Conservation (phyloP, 2,329 filamentous ascomycete genomes). For the Epichloe aotearoae region DNA sequence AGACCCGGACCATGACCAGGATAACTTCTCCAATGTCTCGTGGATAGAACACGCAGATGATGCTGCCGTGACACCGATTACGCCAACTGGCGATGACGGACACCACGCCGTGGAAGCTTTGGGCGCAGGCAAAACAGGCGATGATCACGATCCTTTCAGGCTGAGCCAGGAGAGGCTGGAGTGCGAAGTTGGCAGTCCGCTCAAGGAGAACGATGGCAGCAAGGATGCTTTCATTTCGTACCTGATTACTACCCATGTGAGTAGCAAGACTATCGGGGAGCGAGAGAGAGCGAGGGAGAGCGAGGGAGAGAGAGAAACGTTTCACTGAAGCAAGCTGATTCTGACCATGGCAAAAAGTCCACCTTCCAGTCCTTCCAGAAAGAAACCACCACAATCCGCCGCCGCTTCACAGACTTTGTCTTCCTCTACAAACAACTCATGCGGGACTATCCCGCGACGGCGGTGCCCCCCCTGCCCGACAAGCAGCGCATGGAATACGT, state of each 20-base stretch:
- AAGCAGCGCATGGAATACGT: conserved; percentile 99
- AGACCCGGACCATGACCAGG: conserved; percentile 40
- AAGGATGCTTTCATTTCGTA: conserved; percentile 97
- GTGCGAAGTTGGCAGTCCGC: conserved; percentile 67
- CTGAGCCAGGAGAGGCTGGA: conserved; percentile 65
- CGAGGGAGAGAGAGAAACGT: background rate
- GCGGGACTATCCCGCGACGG: conserved; percentile 79
- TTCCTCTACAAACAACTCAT: conserved; percentile 87
- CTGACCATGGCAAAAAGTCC: conserved; percentile 40
- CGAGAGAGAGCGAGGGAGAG: background rate
- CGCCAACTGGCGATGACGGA: conserved; percentile 14
- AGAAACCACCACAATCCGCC: conserved; percentile 62
- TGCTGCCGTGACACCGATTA: conserved; percentile 17
- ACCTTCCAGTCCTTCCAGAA: conserved; percentile 90
- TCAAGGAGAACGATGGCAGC: conserved; percentile 92
- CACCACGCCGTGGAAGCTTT: conserved; percentile 29
- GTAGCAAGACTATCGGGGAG: conserved; percentile 4
- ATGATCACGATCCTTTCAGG: conserved; percentile 45
- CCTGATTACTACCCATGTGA: conserved; percentile 76
- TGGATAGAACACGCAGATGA: conserved; percentile 52
- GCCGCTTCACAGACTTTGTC: conserved; percentile 94
- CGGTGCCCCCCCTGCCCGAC: conserved; percentile 87
- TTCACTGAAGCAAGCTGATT: background rate
- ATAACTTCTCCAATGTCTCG: conserved; percentile 70
- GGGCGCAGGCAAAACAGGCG: conserved; percentile 22